A percentile compares a stretch with the other conserved stretches of the same genome.
These are phyloP conservation scores for Hirschioporus abietinus DNA, from an alignment of 768 basidiomycete genomes.

Conservation along the genomic window DNA sequence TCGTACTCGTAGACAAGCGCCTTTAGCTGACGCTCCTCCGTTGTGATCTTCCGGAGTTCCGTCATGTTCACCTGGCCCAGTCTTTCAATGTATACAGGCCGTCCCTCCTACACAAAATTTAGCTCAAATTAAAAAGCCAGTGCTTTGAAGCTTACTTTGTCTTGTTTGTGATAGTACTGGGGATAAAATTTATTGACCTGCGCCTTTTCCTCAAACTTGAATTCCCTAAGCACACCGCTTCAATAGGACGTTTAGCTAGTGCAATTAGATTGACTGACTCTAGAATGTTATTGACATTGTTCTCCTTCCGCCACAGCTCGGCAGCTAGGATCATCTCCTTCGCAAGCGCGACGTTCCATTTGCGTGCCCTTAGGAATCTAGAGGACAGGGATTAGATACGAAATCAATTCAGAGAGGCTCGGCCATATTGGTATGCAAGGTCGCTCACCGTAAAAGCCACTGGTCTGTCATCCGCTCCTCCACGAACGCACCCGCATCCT, in stretches of 20 bases:
- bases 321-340: conserved; percentile 79
- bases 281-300: conserved; percentile 70
- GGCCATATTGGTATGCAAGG: conserved; percentile 13
- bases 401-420: background rate
- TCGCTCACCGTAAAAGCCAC: conserved; percentile 54
- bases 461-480: conserved; percentile 67
- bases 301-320: conserved; percentile 89
- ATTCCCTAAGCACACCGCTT: conserved; percentile 45
- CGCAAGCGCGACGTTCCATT: conserved; percentile 79
- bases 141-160: conserved; percentile 53
- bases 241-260: background rate
- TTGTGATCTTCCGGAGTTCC: conserved; percentile 76
- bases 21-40: conserved; percentile 81
- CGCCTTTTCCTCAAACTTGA: conserved; percentile 78
- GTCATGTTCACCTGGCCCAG: conserved; percentile 86
- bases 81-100: conserved; percentile 92
- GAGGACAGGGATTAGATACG: background rate
- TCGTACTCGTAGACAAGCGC: conserved; percentile 94
- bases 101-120: conserved; percentile 64
- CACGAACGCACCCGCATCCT: conserved; percentile 55
- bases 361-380: conserved; percentile 89
- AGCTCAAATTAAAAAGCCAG: background rate
- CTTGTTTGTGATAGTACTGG: conserved; percentile 93
- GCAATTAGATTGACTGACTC: conserved; percentile 37
- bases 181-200: conserved; percentile 92